Base-by-base conservation (phyloP, 1,284 basidiomycete genomes). In the Lentinus polychrous region DNA sequence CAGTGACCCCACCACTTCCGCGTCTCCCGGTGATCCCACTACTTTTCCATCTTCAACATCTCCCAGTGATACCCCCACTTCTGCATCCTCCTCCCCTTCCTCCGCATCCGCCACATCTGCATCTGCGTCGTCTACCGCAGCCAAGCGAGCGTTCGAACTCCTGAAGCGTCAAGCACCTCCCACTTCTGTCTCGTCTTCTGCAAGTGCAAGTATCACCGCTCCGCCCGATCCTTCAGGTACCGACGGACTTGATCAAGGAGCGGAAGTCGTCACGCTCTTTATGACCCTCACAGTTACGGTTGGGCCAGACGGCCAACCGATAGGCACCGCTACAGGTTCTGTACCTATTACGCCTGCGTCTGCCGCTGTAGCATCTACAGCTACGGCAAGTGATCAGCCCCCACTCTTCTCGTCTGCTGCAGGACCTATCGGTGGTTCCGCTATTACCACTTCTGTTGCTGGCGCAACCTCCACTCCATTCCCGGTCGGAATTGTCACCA, bases 401-500 rank as follows among this genome's bases (percentile, higher is more conserved):
- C n/a, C 36, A 37, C 36, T 15, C 14, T 12, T 15, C 6, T 7
- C 4, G 7, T 15, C 36, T 15, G 4, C 18, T 12, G 27, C 27
- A 37, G 36, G n/a, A 37, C 14, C 36, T 15, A 37, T 12, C n/a
- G 12, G 36, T 20, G 12, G n/a, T 12, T 15, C 18, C 14, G 36
- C 18, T 14, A 37, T 15, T 12, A 14, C 7, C 36, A 37, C n/a
- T 14, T 5, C 18, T 15, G 15, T 38, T 36, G 11, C 32, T 42
- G 18, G 11, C 43, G 14, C 14, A 15, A 31, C 52, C 20, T 22
- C 40, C 45, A 41, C 43, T 27, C 20, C 46, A 31, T 22, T 47
- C 15, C 47, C 47, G 8, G 45, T 46, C 27, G 50, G 49, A 17
- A 53, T 49, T 12, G 46, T 55, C 24, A 17, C 39, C 22, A 43